Conservation (phyloP, 225 moss, liverwort and hornwort species). For the Sphagnum contortum region DNA sequence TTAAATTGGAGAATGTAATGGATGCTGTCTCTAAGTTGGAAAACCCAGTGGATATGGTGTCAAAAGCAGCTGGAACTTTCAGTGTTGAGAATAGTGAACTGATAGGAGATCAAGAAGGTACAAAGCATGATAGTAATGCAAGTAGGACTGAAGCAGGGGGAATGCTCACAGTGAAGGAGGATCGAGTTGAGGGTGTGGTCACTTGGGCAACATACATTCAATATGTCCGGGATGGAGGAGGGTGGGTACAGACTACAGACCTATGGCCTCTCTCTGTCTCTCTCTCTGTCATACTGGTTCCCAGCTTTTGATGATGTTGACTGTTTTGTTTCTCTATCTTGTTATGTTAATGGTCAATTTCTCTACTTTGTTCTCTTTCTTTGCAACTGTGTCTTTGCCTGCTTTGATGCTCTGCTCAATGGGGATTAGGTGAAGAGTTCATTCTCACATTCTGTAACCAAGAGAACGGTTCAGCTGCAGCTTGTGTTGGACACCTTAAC, state of each 20-base stretch:
- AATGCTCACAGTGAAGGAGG: conserved; percentile 71
- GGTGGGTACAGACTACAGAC: conserved; percentile 18
- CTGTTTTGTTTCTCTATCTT: too few relatives aligned
- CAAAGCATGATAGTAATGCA: background rate
- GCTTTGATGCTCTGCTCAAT: too few relatives aligned
- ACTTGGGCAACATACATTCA: conserved; percentile 53
- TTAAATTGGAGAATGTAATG: too few relatives aligned
- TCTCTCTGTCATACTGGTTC: background rate
- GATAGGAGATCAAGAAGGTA: conserved; percentile 2
- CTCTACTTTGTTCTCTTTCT: background rate
- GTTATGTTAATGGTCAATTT: too few relatives aligned
- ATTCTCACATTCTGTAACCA: too few relatives aligned
- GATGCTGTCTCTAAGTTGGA: background rate
- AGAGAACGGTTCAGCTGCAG: too few relatives aligned
- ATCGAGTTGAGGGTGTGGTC: conserved; percentile 59
- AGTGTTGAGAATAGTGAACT: background rate
- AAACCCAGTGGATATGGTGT: background rate
- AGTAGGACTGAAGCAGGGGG: conserved; percentile 14
- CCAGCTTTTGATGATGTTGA: too few relatives aligned
- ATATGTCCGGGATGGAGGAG: conserved; percentile 65
- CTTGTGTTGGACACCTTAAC: too few relatives aligned
- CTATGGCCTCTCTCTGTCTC: conserved; percentile 1
- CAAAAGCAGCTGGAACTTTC: conserved; percentile 3
- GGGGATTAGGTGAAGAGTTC: too few relatives aligned
- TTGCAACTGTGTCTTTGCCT: too few relatives aligned